Conservation (phyloP, 2,329 filamentous ascomycete genomes). For the Colletotrichum sansevieriae region DNA sequence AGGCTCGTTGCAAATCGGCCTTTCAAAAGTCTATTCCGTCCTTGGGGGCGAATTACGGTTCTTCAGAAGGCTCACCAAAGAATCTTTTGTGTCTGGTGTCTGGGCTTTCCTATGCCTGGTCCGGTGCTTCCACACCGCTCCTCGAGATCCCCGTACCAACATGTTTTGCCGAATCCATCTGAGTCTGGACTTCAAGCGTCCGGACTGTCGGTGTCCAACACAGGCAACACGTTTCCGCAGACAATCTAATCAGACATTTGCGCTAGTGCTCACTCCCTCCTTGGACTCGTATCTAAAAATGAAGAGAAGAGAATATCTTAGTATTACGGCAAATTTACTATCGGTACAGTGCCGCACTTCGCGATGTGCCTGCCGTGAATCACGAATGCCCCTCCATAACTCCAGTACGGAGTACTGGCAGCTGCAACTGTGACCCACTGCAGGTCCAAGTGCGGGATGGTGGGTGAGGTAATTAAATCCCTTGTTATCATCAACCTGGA, state of each 20-base stretch:
- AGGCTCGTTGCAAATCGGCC: not conserved
- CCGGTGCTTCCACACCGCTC: conserved; percentile 35
- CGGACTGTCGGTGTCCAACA: conserved; percentile 10
- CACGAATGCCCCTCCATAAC: conserved; percentile 16
- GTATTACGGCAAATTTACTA: not conserved
- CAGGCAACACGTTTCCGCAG: not conserved
- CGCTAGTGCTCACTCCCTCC: not conserved
- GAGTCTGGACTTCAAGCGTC: conserved; percentile 21
- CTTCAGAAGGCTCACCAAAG: not conserved
- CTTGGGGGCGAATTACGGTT: not conserved
- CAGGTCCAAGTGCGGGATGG: conserved; percentile 35
- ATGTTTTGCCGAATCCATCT: conserved; percentile 30
- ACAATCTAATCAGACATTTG: not conserved
- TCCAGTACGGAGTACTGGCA: conserved; percentile 36
- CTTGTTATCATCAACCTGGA: not conserved
- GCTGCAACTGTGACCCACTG: conserved; percentile 38
- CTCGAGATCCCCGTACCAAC: conserved; percentile 32
- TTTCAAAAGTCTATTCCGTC: not conserved
- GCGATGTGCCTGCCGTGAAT: conserved; percentile 9
- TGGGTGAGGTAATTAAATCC: conserved; percentile 34
- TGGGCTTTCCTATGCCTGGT: conserved; percentile 12
- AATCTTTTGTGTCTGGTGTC: not conserved
- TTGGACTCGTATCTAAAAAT: too few relatives aligned
- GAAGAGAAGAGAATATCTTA: too few relatives aligned
- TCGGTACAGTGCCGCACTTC: not conserved